These are phyloP conservation scores for Blastocystis sp. DNA, from an alignment of 352 stramenopile genomes.

Conservation along the genomic window DNA sequence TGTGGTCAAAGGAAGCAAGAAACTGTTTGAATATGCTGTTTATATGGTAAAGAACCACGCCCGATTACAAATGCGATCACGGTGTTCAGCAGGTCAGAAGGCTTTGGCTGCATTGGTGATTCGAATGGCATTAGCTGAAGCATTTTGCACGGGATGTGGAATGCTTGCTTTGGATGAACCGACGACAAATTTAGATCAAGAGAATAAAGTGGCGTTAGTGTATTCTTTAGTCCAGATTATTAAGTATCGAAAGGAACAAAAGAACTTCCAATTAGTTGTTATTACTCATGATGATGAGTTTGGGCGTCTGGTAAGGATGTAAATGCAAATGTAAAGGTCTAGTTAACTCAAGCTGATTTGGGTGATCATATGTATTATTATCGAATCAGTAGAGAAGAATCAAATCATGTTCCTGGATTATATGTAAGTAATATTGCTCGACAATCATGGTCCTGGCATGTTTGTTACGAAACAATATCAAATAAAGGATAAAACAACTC, in stretches of 20 bases:
- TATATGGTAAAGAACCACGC: slow-evolving; percentile 72
- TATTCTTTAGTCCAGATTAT: slow-evolving; percentile 86
- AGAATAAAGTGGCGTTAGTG: slow-evolving; percentile 87
- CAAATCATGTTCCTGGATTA: slow-evolving; percentile 1
- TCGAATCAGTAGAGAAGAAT: slow-evolving; percentile 46
- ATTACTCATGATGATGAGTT: slow-evolving; percentile 98
- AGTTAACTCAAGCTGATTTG: slow-evolving; percentile 39
- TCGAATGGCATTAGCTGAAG: slow-evolving; percentile 92
- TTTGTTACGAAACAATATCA: neutral
- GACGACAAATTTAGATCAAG: slow-evolving; percentile 92
- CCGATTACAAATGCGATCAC: slow-evolving; percentile 95
- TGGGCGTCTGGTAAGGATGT: slow-evolving; percentile 49
- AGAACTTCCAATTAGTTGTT: slow-evolving; percentile 98
- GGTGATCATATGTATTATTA: slow-evolving; percentile 45
- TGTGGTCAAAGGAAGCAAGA: slow-evolving; percentile 84
- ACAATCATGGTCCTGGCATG: slow-evolving; percentile 17
- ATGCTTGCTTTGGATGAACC: slow-evolving; percentile 97
- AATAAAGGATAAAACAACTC: neutral
- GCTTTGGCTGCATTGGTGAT: slow-evolving; percentile 93
- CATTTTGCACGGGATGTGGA: slow-evolving; percentile 96
- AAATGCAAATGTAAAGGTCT: neutral
- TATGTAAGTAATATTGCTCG: slow-evolving; percentile 53
- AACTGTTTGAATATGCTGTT: slow-evolving; percentile 73
- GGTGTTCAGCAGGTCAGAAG: slow-evolving; percentile 96
- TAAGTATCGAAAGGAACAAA: slow-evolving; percentile 84